Evolutionary conservation across 176 grass and related monocot species (phyloP).

Genomic region (Oryza brachyantha): DNA sequence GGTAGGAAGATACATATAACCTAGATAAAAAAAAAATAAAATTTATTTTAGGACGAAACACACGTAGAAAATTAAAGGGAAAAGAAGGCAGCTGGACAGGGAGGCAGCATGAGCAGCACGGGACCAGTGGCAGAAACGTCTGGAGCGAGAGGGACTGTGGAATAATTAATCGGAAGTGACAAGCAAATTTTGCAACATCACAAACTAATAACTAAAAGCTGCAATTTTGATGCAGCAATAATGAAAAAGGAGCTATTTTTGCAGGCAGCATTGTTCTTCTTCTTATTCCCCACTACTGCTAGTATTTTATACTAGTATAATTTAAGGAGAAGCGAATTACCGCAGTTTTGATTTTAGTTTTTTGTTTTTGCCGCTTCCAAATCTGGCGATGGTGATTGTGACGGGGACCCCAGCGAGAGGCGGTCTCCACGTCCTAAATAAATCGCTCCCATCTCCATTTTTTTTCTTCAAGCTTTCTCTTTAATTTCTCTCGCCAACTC

Average conservation of each 20-base stretch:
- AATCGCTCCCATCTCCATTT: constrained; percentile 36
- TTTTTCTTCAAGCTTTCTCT: constrained; percentile 15
- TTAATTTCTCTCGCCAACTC: constrained; percentile 11
- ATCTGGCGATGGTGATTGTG: constrained; percentile 48
- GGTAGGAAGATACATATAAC: too few species aligned
- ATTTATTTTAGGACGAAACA: too few species aligned
- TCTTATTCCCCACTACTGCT: too few species aligned
- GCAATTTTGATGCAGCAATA: not conserved
- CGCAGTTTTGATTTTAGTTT: not conserved
- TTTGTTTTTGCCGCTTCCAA: constrained; percentile 31
- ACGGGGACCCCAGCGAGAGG: constrained; percentile 13
- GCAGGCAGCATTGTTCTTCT: not conserved
- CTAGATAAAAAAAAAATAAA: too few species aligned
- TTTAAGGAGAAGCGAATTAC: not conserved
- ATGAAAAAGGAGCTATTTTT: not conserved
- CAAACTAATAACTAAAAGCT: not conserved
- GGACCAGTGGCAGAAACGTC: constrained; percentile 23
- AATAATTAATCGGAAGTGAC: not conserved
- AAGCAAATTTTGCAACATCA: not conserved
- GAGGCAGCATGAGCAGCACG: not conserved
- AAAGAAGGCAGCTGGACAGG: not conserved
- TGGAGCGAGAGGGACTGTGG: not conserved
- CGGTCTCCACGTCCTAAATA: constrained; percentile 42
- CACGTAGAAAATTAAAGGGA: not conserved
- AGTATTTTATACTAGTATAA: not conserved